Percentiles rank a stretch among this genome's conserved stretches.
Evolutionary conservation across 306 rosid species (phyloP).

Genomic region (Vigna unguiculata): DNA sequence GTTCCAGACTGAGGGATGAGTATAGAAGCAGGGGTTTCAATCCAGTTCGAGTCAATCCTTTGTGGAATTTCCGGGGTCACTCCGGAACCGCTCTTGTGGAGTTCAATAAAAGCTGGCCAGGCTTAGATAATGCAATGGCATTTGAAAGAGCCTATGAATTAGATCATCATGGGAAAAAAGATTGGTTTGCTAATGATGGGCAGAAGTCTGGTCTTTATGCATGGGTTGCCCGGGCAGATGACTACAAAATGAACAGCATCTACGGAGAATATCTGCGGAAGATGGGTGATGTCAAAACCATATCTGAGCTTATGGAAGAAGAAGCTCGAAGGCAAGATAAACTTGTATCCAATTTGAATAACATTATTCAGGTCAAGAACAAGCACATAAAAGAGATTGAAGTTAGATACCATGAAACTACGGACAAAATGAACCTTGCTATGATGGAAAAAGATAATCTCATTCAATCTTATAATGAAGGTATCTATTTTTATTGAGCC

Average conservation of each 20-base stretch:
- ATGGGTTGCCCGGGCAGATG: slow-evolving; percentile 96
- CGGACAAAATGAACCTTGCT: slow-evolving; percentile 51
- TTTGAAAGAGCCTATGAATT: slow-evolving; percentile 86
- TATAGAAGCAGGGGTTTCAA: slow-evolving; percentile 84
- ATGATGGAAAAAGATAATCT: slow-evolving; percentile 76
- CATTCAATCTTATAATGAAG: slow-evolving; percentile 82
- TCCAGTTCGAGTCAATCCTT: slow-evolving; percentile 77
- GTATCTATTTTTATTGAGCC: slow-evolving; percentile 50
- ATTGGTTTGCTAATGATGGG: slow-evolving; percentile 60
- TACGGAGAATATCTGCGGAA: slow-evolving; percentile 84
- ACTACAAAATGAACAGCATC: slow-evolving; percentile 63
- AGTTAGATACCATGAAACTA: slow-evolving; percentile 74
- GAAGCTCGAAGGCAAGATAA: slow-evolving; percentile 85
- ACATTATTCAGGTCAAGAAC: slow-evolving; percentile 70
- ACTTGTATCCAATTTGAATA: slow-evolving; percentile 78
- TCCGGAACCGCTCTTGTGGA: slow-evolving; percentile 89
- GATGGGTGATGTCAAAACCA: slow-evolving; percentile 81
- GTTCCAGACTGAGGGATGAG: slow-evolving; percentile 92
- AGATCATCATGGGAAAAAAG: slow-evolving; percentile 81
- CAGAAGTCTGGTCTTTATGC: slow-evolving; percentile 80
- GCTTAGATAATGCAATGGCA: slow-evolving; percentile 84
- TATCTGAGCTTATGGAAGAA: slow-evolving; percentile 85
- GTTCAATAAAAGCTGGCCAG: slow-evolving; percentile 90
- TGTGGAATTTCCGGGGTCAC: slow-evolving; percentile 92
- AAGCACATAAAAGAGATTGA: slow-evolving; percentile 74